phyloP scores from a whole-genome alignment of 2,329 filamentous ascomycete genomes.

The Trichoderma koningiopsis region DNA sequence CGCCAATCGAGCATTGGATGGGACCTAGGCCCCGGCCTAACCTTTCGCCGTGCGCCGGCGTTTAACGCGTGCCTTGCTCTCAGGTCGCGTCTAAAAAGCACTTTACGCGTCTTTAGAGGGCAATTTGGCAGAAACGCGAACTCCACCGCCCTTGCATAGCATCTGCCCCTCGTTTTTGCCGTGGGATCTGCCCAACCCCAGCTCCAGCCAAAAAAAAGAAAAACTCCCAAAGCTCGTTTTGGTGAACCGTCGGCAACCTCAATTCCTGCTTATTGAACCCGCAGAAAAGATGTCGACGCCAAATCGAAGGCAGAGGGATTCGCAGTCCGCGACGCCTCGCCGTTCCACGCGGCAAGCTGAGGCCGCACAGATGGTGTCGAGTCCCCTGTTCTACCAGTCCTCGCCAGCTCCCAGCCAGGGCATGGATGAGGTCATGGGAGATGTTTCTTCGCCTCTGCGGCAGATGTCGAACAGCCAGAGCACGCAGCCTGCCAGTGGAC shows the following conservation, averaged over 20 bases:
- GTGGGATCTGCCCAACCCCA: constrained; percentile 27
- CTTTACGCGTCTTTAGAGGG: constrained; percentile 44
- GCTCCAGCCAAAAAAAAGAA: not conserved
- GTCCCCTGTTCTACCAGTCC: constrained; percentile 76
- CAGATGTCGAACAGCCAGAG: constrained; percentile 61
- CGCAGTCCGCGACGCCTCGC: constrained; percentile 52
- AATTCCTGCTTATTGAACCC: constrained; percentile 16
- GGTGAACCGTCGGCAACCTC: constrained; percentile 27
- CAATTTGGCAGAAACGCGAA: constrained; percentile 32
- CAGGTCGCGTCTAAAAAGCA: constrained; percentile 34
- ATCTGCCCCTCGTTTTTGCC: constrained; percentile 31
- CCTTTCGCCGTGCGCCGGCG: constrained; percentile 37
- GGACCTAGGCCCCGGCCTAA: constrained; percentile 35
- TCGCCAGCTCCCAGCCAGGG: constrained; percentile 41
- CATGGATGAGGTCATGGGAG: constrained; percentile 37
- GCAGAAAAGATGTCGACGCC: constrained; percentile 45
- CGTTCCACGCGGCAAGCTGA: constrained; percentile 45
- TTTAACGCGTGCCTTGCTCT: constrained; percentile 28
- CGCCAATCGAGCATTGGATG: constrained; percentile 34
- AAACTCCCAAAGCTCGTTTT: not conserved
- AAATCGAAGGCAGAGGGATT: constrained; percentile 54
- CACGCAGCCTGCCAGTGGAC: constrained; percentile 40
- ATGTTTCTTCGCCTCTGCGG: constrained; percentile 57
- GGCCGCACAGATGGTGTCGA: constrained; percentile 63
- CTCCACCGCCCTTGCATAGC: constrained; percentile 24